phyloP scores from a whole-genome alignment of 169 alveolate species.

The Amoebophrya sp. region DNA sequence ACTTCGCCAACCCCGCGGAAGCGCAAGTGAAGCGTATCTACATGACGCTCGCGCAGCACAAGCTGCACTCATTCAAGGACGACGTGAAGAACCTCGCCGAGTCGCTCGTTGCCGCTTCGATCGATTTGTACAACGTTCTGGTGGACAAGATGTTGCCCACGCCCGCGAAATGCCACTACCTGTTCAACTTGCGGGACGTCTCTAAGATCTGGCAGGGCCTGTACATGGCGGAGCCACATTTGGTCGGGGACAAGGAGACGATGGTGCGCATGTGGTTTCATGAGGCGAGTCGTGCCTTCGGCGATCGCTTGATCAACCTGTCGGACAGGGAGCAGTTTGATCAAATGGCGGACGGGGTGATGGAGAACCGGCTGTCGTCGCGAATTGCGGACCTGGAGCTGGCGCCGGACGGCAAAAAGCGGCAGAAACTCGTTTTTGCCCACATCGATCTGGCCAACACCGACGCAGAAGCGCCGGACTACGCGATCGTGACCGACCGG shows the following conservation, averaged over 20 bases:
- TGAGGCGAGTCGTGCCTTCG: constrained; percentile 76
- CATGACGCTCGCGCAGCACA: constrained; percentile 46
- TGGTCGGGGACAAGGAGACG: constrained; percentile 64
- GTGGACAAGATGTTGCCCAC: constrained; percentile 71
- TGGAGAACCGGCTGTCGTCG: constrained; percentile 42
- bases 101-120: constrained; percentile 41
- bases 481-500: constrained; percentile 57
- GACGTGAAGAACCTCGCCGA: constrained; percentile 52
- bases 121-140: constrained; percentile 33
- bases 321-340: constrained; percentile 64
- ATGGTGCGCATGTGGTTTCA: constrained; percentile 77
- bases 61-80: constrained; percentile 31
- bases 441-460: constrained; percentile 48
- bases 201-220: constrained; percentile 80
- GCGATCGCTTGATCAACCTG: constrained; percentile 65
- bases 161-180: constrained; percentile 82
- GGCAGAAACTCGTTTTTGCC: constrained; percentile 51
- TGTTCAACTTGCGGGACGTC: constrained; percentile 84
- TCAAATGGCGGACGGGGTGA: constrained; percentile 45
- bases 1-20: constrained; percentile 35
- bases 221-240: constrained; percentile 57
- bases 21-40: constrained; percentile 57
- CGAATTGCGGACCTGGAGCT: constrained; percentile 41
- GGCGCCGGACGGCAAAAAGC: constrained; percentile 36
- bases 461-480: constrained; percentile 43